These are phyloP conservation scores for Abelmoschus esculentus DNA, from an alignment of 345 rosid species.

Conservation along the genomic window DNA sequence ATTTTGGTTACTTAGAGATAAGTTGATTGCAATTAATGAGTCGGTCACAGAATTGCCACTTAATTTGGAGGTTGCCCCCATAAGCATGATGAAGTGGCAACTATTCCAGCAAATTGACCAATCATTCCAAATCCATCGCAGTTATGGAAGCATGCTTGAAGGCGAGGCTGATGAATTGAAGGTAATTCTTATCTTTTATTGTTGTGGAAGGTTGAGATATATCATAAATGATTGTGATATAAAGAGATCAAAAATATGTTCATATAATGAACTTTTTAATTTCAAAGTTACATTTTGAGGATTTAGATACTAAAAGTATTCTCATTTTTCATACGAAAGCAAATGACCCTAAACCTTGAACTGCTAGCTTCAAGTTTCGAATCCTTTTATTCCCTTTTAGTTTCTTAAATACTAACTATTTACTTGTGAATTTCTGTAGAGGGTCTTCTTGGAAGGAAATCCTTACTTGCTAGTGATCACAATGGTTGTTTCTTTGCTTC, in stretches of 20 bases:
- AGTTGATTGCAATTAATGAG: slow-evolving; percentile 65
- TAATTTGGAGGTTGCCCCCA: slow-evolving; percentile 80
- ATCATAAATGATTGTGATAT: too few species aligned
- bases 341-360: too few species aligned
- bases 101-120: slow-evolving; percentile 92
- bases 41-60: slow-evolving; percentile 71
- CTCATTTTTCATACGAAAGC: too few species aligned
- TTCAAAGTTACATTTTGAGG: too few species aligned
- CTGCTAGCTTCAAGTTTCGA: too few species aligned
- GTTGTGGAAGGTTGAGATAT: too few species aligned
- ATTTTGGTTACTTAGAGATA: slow-evolving; percentile 94
- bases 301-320: too few species aligned
- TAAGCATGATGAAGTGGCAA: slow-evolving; percentile 98
- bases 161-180: slow-evolving; percentile 97
- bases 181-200: slow-evolving; percentile 26
- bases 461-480: slow-evolving; percentile 86
- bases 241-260: too few species aligned
- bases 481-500: slow-evolving; percentile 84
- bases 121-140: slow-evolving; percentile 96
- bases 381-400: not conserved
- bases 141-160: slow-evolving; percentile 98
- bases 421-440: slow-evolving; percentile 33
- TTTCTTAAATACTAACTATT: slow-evolving; percentile 13
- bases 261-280: too few species aligned
- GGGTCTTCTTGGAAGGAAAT: slow-evolving; percentile 97